Base-by-base conservation (phyloP, 495 filamentous ascomycete species). In the Penicillium antarcticum region DNA sequence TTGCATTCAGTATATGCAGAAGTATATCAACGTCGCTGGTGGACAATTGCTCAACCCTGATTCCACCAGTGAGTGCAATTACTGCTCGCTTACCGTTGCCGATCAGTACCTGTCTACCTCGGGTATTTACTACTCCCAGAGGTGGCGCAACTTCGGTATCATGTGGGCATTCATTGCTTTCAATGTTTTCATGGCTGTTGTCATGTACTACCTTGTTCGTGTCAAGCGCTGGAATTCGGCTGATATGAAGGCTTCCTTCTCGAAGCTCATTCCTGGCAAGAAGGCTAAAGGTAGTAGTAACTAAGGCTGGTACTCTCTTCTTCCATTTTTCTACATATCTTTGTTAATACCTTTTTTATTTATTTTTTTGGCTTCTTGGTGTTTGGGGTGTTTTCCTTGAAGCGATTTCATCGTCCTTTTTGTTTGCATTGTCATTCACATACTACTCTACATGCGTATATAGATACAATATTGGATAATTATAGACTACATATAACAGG, bases 131-230 rank as follows among this genome's bases (percentile, higher is more conserved):
- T 89, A 49, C 12, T 18, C 24, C 0, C 45, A 67, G 5, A 53
- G 63, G 13, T 69, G 66, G 66, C 47, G 66, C 11, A 78, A 81
- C 52, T 82, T 72, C 56, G 79, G 77, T 5, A 65, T 80, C 17
- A 66, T 77, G 19, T 82, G 76, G 73, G 76, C 64, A 5, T 81
- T 76, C 41, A 74, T 80, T 26, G 42, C 57, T 0, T 77, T 80
- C 51, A 73, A 81, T 43, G 65, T 78, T 26, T 66, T 65, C 14
- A 54, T 67, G n/a, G 76, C 78, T 0, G 63, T 76, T 6, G 13
- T 62, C 14, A 49, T 77, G 6, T 83, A 83, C 45, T 83, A 76
- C 32, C 19, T 73, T 2, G 74, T 80, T 48, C 62, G 78, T 7
- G 77, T 81, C 7, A 61, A 59, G 53, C 56, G 52, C 10, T 68